Conservation (phyloP, 176 grass and related monocot species). For the Puccinellia tenuiflora region DNA sequence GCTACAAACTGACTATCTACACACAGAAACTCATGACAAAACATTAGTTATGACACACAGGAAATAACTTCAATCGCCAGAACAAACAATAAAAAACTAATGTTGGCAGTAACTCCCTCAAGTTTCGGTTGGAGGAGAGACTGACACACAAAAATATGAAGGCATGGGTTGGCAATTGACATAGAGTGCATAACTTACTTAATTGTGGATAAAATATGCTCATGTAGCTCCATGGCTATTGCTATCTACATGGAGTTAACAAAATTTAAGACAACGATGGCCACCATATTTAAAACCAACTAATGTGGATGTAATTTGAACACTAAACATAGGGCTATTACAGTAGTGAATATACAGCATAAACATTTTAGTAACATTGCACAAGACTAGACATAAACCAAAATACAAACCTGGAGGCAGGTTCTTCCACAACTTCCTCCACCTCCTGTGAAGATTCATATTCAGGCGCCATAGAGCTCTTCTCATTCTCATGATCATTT, state of each 20-base stretch:
- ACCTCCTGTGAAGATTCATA: constrained; percentile 38
- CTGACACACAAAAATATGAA: neutral
- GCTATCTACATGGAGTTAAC: neutral
- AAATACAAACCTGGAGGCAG: constrained; percentile 38
- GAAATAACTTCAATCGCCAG: neutral
- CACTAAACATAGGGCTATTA: neutral
- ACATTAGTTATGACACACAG: neutral
- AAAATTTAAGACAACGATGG: neutral
- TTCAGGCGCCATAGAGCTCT: constrained; percentile 22
- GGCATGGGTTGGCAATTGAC: neutral
- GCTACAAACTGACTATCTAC: neutral
- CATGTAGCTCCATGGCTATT: neutral
- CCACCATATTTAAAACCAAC: neutral
- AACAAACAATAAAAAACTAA: neutral
- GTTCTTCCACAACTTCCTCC: constrained; percentile 29
- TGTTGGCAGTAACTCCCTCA: neutral
- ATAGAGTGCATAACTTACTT: neutral
- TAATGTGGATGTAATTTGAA: neutral
- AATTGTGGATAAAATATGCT: too few relatives aligned
- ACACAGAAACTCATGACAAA: neutral
- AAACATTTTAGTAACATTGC: neutral
- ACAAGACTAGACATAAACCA: constrained; percentile 33
- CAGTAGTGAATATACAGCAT: constrained; percentile 7
- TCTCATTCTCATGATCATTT: constrained; percentile 37
- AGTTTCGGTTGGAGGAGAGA: neutral